Base-by-base conservation (phyloP, 768 basidiomycete genomes). In the Trametes coccinea region DNA sequence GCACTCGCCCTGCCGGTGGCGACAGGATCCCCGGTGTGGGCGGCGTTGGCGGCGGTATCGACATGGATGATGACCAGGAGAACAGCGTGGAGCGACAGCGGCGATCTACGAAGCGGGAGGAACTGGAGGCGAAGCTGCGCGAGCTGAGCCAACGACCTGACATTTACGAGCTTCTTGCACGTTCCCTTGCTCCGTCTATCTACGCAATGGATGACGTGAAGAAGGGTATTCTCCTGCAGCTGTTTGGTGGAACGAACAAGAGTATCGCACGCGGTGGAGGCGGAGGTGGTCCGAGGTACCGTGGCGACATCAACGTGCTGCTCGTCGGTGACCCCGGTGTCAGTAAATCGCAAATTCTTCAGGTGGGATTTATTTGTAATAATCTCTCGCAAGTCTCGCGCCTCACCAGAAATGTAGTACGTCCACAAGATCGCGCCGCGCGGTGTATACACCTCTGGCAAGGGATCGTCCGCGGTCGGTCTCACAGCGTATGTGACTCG, bases 121-220 rank as follows among this genome's bases (percentile, higher is more conserved):
- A 93, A 71, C 80, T 94, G 69, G 95, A 98, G 73, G 81, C 83
- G 63, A 89, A 86, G 69, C 75, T 98, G 39, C 77, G 82, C 51
- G 85, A 89, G 41, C 81, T 97, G 33, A 90, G 90, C 68, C 74
- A 81, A 64, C 76, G 84, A 57, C 84, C 85, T 16, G 95, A 97
- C 72, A 78, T 98, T 31, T 98, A 98, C 72, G 92, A 93, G 1
- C 77, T 92, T 30, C 80, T 98, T 5, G 78, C 95, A 7, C 80
- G 89, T 16, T 93, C 90, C 2, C 82, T 99, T 57, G 96, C 95
- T 1, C 97, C 97, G 14, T 91, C 88, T 37, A 97, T 99, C 66
- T 98, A 93, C 88, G 92, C 93, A 73, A 90, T 98, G 92, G 95
- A 98, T 29, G 97, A 99, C 71, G 94, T 98, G 61, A 99, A 99